phyloP scores from a whole-genome alignment of 495 filamentous ascomycete species.

The Penicillium antarcticum region DNA sequence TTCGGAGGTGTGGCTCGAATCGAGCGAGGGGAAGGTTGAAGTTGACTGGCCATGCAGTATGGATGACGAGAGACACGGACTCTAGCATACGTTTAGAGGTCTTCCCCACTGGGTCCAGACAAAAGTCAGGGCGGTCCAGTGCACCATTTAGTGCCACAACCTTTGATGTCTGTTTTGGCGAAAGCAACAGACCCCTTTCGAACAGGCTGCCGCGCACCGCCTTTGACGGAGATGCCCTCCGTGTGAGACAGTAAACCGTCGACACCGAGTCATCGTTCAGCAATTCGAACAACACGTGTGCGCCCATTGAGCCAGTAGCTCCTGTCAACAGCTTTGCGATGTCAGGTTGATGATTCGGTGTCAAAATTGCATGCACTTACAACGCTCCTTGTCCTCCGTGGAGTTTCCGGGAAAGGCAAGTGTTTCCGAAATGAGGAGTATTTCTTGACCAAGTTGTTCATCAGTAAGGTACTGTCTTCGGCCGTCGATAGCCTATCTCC shows the following conservation, averaged over 20 bases:
- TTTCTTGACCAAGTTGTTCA: conserved; percentile 47
- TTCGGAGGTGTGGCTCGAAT: conserved; percentile 46
- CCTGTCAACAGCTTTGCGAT: conserved; percentile 53
- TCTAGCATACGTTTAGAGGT: conserved; percentile 33
- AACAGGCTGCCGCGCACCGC: conserved; percentile 31
- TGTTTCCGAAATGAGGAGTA: conserved; percentile 45
- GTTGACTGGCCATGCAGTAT: conserved; percentile 58
- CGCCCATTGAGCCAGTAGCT: conserved; percentile 58
- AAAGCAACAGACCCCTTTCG: conserved; percentile 27
- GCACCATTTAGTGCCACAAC: conserved; percentile 38
- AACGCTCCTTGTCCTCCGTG: conserved; percentile 32
- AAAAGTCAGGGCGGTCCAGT: conserved; percentile 40
- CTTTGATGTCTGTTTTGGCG: conserved; percentile 24
- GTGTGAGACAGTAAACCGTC: conserved; percentile 52
- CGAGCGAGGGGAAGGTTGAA: conserved; percentile 44
- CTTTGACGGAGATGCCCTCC: conserved; percentile 27
- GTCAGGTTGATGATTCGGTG: background rate
- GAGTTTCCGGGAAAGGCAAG: conserved; percentile 18
- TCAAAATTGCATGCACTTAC: conserved; percentile 24
- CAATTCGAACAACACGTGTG: conserved; percentile 49
- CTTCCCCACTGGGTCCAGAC: conserved; percentile 25
- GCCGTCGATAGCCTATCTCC: conserved; percentile 17
- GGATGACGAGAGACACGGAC: conserved; percentile 48
- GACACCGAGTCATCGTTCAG: conserved; percentile 40
- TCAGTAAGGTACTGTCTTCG: conserved; percentile 31